These are phyloP conservation scores for Leucosporidium yakuticum DNA, from an alignment of 768 basidiomycete genomes.

Conservation along the genomic window DNA sequence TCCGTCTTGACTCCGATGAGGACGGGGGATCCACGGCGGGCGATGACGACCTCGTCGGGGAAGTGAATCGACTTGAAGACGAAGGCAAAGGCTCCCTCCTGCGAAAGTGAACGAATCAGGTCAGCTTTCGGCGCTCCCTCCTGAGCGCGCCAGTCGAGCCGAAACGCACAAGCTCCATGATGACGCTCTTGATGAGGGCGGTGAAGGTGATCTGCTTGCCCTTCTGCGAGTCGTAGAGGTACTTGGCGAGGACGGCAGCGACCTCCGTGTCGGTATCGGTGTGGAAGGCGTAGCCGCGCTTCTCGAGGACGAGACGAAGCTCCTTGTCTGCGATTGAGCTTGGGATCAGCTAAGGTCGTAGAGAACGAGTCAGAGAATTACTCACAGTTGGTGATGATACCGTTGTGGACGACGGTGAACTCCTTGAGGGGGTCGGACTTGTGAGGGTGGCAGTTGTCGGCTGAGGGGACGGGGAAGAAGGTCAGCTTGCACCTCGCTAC, in stretches of 20 bases:
- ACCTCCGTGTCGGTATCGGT: constrained; percentile 98
- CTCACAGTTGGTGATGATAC: constrained; percentile 69
- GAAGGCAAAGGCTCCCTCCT: constrained; percentile 96
- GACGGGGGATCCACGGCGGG: constrained; percentile 93
- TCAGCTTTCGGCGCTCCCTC: no score
- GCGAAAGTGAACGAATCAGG: neutral
- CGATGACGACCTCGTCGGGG: constrained; percentile 91
- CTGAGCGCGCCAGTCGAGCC: neutral
- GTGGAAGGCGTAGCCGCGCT: constrained; percentile 88
- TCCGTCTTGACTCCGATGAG: constrained; percentile 98
- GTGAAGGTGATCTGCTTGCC: constrained; percentile 82
- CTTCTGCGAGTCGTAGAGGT: constrained; percentile 87
- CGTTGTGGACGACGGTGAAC: constrained; percentile 95
- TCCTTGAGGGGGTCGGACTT: constrained; percentile 69
- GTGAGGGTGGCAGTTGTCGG: constrained; percentile 90
- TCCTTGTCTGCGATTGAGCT: constrained; percentile 50
- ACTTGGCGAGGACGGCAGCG: constrained; percentile 91
- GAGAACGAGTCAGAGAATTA: neutral
- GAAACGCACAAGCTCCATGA: constrained; percentile 70
- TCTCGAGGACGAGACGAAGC: constrained; percentile 84
- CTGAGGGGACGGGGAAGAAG: constrained; percentile 55
- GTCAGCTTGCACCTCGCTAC: neutral
- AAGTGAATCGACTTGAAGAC: constrained; percentile 96
- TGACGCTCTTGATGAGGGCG: constrained; percentile 83
- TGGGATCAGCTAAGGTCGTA: neutral